Conservation (phyloP, 2,329 filamentous ascomycete genomes). For the Epichloe bromicola region DNA sequence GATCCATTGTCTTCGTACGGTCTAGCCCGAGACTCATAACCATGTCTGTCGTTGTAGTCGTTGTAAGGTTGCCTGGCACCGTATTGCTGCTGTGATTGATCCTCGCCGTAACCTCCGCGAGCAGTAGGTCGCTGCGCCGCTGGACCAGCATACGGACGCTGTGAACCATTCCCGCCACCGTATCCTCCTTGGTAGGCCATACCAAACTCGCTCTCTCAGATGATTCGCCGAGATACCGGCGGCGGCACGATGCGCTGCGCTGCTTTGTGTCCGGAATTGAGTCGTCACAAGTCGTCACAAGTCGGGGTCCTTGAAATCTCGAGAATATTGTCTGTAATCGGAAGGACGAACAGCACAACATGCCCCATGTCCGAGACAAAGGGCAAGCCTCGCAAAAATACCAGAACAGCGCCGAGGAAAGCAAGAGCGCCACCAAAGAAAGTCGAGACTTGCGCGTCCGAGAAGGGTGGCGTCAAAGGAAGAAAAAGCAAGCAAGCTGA, state of each 20-base stretch:
- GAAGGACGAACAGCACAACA: neutral
- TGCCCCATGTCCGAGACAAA: conserved; percentile 2
- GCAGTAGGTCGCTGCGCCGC: conserved; percentile 28
- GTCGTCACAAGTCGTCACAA: neutral
- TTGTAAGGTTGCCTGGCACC: conserved; percentile 29
- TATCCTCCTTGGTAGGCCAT: conserved; percentile 43
- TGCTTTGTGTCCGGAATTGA: neutral
- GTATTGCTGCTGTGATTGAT: conserved; percentile 21
- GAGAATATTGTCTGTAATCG: neutral
- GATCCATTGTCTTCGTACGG: conserved; percentile 18
- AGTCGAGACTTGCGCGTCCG: neutral
- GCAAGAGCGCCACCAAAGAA: neutral
- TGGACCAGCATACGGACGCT: conserved; percentile 36
- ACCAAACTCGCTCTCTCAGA: neutral
- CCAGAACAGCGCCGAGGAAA: neutral
- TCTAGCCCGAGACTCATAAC: conserved; percentile 31
- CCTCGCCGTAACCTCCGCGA: conserved; percentile 18
- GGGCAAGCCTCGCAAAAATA: neutral
- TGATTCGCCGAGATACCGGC: neutral
- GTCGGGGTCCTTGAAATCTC: neutral
- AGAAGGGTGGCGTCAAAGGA: neutral
- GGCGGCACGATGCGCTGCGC: neutral
- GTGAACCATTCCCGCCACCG: conserved; percentile 20
- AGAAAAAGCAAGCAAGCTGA: neutral
- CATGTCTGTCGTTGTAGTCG: conserved; percentile 32